Base-by-base conservation (phyloP, 2,329 filamentous ascomycete species). In the Cladophialophora exuberans region DNA sequence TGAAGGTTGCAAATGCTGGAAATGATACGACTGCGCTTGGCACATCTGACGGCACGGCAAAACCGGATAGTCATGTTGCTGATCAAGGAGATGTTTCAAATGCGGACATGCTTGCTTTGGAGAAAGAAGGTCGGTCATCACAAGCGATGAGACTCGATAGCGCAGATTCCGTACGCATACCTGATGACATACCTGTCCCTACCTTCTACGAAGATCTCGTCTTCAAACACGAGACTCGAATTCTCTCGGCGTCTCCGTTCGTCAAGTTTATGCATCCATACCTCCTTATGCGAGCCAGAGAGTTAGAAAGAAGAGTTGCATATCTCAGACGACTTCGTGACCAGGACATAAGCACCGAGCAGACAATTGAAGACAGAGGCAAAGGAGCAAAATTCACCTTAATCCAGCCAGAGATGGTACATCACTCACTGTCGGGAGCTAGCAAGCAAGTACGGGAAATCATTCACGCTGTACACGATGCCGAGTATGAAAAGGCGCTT, bases 191-290 rank as follows among this genome's bases (percentile, higher is more conserved):
- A 35, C 89, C 90, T 1, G 89, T 90, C 77, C 90, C 93, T 2
- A 95, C 89, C 0, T 96, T 92, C 67, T 97, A 97, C 69, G 92
- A 92, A 68, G 90, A 96, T 68, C 90, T 97, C 81, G 91, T 97
- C 31, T 86, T 90, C 54, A 93, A 96, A 65, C 91, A 96, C 66
- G 85, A 95, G 66, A 96, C 91, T 4, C 95, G 93, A 67, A 88
- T 99, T 39, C 76, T 99, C 4, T 99, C 95, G 1, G 90, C 91
- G 1, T 99, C 94, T 0, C 94, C 94, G 0, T 97, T 96, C 68
- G 94, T 99, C 62, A 93, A 90, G 66, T 99, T 97, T 67, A 88
- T 89, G 61, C 90, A 94, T 67, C 94, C 94, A 0, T 96, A 97
- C 71, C 82, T 97, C 20, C 80, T 99, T 31, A 95, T 94, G 80